Evolutionary conservation across 2,329 filamentous ascomycete species (phyloP), one percentile per base, ranked within the genome.

Genomic region (Penicillium crustosum): DNA sequence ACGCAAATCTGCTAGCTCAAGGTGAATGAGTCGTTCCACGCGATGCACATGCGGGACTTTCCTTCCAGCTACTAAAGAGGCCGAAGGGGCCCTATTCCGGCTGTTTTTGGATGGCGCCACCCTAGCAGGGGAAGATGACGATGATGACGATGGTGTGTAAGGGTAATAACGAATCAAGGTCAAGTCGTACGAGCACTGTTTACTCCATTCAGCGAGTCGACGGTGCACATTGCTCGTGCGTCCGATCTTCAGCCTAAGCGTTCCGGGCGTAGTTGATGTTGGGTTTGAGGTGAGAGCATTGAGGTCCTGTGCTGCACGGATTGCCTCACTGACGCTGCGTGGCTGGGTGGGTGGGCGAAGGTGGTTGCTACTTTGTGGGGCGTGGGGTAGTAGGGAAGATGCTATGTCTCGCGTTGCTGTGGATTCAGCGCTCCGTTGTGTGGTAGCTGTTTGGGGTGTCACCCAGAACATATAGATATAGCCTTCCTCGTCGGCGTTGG

Each of bases 391-490:
- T 49, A 89, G 78, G 12, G 84, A 82, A 9, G 84, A 80, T 21
- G 85, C 83, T 43, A 85, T 79, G 61, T 86, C 87, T 36, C 80
- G 79, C 0, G 87, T 81, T 0, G 85, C 73, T 27, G 58, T 49
- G 0, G 81, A 72, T 8, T 44, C 45, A n/a, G 38, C 43, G 17
- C 59, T 47, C 23, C 53, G 53, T 15, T 21, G 9, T 25, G 57
- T 51, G 21, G 54, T 49, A 4, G 84, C 77, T 2, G 81, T 82
- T 36, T 83, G 80, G 33, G 91, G 87, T 0, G 91, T 97, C 23
- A 97, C 82, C 92, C 93, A 97, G 81, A 97, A 99, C 75, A 99
- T 96, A 82, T 99, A 99, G 65, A 99, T 97, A 77, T 94, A 99
- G 38, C 94, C 94, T 13, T 89, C 81, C 66, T 95, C 90, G 64